A percentile compares a stretch with the other conserved stretches of the same genome.
Evolutionary conservation across 2,329 filamentous ascomycete genomes (phyloP).

Genomic region (Beauveria asiatica): DNA sequence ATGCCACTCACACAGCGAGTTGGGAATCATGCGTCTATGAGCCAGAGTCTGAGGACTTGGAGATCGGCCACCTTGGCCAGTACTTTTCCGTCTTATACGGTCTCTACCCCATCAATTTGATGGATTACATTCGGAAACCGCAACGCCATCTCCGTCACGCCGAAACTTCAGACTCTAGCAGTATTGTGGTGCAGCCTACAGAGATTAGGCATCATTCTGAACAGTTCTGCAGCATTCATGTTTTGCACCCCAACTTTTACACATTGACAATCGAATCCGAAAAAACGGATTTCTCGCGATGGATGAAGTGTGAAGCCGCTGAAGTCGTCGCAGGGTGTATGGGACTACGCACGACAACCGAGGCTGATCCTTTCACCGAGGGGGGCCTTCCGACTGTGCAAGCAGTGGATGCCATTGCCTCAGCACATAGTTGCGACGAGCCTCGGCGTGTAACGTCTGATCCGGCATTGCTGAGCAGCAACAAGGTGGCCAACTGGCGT

Average conservation of each 20-base stretch:
- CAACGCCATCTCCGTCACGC: slow-evolving; percentile 68
- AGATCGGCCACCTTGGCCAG: slow-evolving; percentile 58
- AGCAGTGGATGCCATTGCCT: slow-evolving; percentile 11
- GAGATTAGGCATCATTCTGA: slow-evolving; percentile 71
- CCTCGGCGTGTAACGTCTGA: slow-evolving; percentile 20
- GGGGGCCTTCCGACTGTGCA: slow-evolving; percentile 18
- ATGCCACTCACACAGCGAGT: slow-evolving; percentile 23
- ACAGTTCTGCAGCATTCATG: slow-evolving; percentile 61
- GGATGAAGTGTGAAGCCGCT: slow-evolving; percentile 70
- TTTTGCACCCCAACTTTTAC: slow-evolving; percentile 80
- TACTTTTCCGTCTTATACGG: slow-evolving; percentile 81
- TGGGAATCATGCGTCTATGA: slow-evolving; percentile 61
- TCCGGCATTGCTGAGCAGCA: slow-evolving; percentile 32
- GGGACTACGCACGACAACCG: slow-evolving; percentile 44
- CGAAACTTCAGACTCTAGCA: slow-evolving; percentile 60
- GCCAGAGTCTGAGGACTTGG: slow-evolving; percentile 51
- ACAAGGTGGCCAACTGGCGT: slow-evolving; percentile 38
- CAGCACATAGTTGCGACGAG: slow-evolving; percentile 23
- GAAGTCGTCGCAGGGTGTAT: slow-evolving; percentile 76
- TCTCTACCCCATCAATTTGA: slow-evolving; percentile 76
- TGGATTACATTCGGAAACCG: slow-evolving; percentile 77
- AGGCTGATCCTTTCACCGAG: slow-evolving; percentile 19
- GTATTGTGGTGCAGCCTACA: slow-evolving; percentile 69
- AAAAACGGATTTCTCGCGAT: slow-evolving; percentile 65
- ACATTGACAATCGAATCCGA: slow-evolving; percentile 71